Conservation (phyloP, 176 grass and related monocot species). For the Musa beccarii region DNA sequence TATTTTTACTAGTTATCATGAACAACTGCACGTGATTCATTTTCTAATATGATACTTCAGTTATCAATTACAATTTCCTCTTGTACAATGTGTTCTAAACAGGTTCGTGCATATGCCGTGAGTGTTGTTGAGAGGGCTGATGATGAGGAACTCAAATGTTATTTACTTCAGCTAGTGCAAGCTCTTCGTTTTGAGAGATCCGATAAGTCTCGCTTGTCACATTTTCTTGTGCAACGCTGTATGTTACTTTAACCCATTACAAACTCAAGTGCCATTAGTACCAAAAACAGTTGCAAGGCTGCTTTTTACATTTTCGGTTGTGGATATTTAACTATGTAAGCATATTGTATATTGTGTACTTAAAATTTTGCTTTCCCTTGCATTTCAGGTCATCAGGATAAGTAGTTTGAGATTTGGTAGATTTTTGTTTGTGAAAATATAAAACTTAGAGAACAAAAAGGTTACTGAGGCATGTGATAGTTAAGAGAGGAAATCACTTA, state of each 20-base stretch:
- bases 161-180: conserved; percentile 95
- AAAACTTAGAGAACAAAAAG: neutral
- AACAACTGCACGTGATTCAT: neutral
- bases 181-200: conserved; percentile 98
- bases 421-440: neutral
- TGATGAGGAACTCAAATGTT: conserved; percentile 95
- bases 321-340: neutral
- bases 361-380: neutral
- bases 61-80: conserved; percentile 8
- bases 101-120: conserved; percentile 96
- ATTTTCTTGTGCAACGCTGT: conserved; percentile 94
- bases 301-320: neutral
- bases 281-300: neutral
- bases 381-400: neutral
- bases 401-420: neutral
- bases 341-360: neutral
- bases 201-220: conserved; percentile 76
- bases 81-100: conserved; percentile 16
- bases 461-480: too few relatives aligned
- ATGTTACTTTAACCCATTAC: conserved; percentile 17
- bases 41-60: neutral
- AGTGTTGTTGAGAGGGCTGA: conserved; percentile 84
- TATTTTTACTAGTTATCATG: neutral
- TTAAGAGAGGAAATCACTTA: too few relatives aligned
- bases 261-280: neutral